phyloP scores from a whole-genome alignment of 352 stramenopile species.

The Pythium monospermum region DNA sequence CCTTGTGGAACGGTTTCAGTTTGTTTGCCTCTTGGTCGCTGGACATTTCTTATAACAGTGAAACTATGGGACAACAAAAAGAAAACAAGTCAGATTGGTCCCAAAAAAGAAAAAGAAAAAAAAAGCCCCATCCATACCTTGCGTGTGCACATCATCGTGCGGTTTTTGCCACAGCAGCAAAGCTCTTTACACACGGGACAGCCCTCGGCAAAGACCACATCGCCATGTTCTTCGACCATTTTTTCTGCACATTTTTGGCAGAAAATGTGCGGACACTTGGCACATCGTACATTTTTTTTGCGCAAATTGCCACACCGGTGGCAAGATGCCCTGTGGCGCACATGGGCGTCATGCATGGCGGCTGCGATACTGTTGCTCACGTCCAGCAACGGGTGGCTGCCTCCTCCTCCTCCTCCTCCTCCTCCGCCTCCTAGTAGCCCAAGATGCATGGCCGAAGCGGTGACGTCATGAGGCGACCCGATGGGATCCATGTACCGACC shows the following conservation, averaged over 20 bases:
- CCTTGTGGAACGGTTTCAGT: too few relatives aligned
- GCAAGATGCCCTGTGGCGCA: constrained; percentile 78
- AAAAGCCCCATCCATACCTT: constrained; percentile 31
- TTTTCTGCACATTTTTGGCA: constrained; percentile 87
- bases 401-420: too few relatives aligned
- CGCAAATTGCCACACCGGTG: constrained; percentile 86
- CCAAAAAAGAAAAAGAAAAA: neutral
- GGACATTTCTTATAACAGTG: constrained; percentile 91
- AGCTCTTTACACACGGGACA: constrained; percentile 86
- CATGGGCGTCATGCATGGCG: constrained; percentile 29
- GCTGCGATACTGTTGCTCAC: constrained; percentile 4
- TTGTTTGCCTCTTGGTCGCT: constrained; percentile 54
- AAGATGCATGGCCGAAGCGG: too few relatives aligned
- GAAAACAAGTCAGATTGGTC: neutral
- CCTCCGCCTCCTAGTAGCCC: too few relatives aligned
- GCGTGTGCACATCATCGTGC: constrained; percentile 53
- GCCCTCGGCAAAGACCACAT: constrained; percentile 66
- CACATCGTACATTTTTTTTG: constrained; percentile 84
- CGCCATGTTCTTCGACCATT: constrained; percentile 84
- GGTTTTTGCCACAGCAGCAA: constrained; percentile 87
- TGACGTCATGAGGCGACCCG: constrained; percentile 3
- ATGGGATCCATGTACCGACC: constrained; percentile 18
- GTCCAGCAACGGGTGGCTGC: constrained; percentile 15
- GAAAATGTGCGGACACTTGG: constrained; percentile 85
- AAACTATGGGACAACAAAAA: constrained; percentile 33